Evolutionary conservation across 129 eudicot species (phyloP), one percentile per base, ranked within the genome.

Genomic region (Glebionis coronaria): DNA sequence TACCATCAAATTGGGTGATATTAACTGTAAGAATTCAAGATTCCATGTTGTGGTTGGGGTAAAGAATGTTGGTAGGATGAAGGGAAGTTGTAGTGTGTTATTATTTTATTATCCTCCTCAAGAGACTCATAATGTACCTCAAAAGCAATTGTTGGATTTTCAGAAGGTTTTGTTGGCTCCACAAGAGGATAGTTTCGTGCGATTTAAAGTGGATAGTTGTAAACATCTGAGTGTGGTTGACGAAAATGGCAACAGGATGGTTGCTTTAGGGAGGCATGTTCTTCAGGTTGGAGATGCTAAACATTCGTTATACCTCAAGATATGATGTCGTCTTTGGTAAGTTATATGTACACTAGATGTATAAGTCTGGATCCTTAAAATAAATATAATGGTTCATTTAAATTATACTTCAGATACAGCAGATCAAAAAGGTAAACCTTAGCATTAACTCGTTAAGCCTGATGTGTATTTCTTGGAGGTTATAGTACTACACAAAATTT

Each of bases 21-120:
- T 9, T 12, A 38, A 13, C 66, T 80, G 84, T 63, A 50, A 61
- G 38, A 44, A 70, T 45, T 60, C 61, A 5, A 19, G 15, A 58
- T 65, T 80, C 15, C 60, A 58, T 11, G 78, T 75, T 16, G 76
- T 51, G 9, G 19, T 80, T 14, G 74, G 78, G n/a, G 78, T 80
- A 42, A 65, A 60, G 19, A 80, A 80, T 44, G 63, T 65, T 13
- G 84, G 84, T 2, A 15, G 60, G 2, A 42, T 21, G 47, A 77
- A 60, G 31, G 84, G 84, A 53, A 28, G 67, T 20, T 75, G 60
- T 29, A 73, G 61, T 2, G 84, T 75, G 74, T 66, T 75, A 13
- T 69, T 75, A 65, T 75, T 64, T 31, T 73, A 71, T 15, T n/a
- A 5, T 45, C 75, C 77, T 35, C 68, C 76, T 44, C 71, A 18